Base-by-base conservation (phyloP, 441 rosid species). In the Arabidopsis hybrid region DNA sequence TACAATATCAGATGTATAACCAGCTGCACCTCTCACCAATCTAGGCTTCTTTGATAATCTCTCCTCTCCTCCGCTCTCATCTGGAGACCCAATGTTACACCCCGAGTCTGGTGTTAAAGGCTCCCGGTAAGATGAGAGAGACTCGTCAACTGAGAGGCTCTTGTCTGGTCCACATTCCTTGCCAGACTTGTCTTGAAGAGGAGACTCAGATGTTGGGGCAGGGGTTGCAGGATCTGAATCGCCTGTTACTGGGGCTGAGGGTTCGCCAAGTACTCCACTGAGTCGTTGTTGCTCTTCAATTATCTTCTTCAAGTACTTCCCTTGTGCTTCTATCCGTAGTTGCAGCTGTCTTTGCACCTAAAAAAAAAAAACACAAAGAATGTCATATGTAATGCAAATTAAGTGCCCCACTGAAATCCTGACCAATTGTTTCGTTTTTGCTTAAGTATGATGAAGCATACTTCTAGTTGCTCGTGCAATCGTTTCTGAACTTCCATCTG, bases 401-500 rank as follows among this genome's bases (percentile, higher is more conserved):
- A 42, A 46, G 5, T 29, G 39, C 34, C 35, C 17, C 58, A 60
- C 46, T 26, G 49, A 7, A 52, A 21, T 21, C 9, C 21, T 57
- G 34, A 36, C 31, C 6, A 43, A 32, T 4, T 52, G 7, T 42
- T 9, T 52, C 12, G 4, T 49, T 49, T 67, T 51, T 14, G 21
- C 60, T 49, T 70, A 42, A 11, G 76, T 53, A 81, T 38, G 39
- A 80, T 66, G 77, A 69, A 62, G 67, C 89, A 51, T 94, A 86
- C 99, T 92, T 94, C 99, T 74, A 94, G 82, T 82, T 94, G 99
- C 84, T 94, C 99, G 65, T 90, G 97, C 71, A 94, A 75, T 66
- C 97, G 89, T 84, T 90, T 94, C 74, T 92, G 97, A 75, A 94
- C 99, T 78, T 94, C 99, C 99, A 90, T 92, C 81, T 94, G 99